Evolutionary conservation across 495 filamentous ascomycete genomes (phyloP).

Genomic region (Letharia columbiana): DNA sequence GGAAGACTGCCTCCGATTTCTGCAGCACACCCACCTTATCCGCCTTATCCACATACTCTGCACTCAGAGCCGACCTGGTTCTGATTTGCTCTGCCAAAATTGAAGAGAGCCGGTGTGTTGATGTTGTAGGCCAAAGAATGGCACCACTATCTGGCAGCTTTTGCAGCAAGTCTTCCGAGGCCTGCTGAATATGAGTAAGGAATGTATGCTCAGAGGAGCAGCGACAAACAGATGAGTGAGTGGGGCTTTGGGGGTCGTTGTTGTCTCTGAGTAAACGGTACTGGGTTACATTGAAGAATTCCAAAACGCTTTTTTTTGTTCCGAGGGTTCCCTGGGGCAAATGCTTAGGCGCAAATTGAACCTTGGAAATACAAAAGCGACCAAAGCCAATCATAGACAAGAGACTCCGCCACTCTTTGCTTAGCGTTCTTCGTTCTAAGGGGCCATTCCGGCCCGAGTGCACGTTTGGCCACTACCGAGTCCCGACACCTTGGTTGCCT

Average conservation of each 20-base stretch:
- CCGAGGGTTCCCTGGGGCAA: not conserved
- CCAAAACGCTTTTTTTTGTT: not conserved
- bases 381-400: not conserved
- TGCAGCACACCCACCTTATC: slow-evolving; percentile 4
- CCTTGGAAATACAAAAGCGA: not conserved
- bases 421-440: not conserved
- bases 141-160: not conserved
- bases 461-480: not conserved
- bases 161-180: not conserved
- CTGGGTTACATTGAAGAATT: not conserved
- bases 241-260: not conserved
- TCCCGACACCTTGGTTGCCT: not conserved
- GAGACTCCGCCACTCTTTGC: not conserved
- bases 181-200: not conserved
- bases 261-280: not conserved
- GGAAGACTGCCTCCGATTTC: not conserved
- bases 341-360: not conserved
- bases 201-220: not conserved
- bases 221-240: not conserved
- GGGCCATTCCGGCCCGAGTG: not conserved
- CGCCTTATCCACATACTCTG: slow-evolving; percentile 7
- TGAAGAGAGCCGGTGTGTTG: not conserved
- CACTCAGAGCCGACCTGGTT: not conserved
- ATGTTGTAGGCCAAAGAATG: not conserved
- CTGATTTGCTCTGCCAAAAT: not conserved